Evolutionary conservation across 495 filamentous ascomycete genomes (phyloP).

Genomic region (Xylaria nigripes): DNA sequence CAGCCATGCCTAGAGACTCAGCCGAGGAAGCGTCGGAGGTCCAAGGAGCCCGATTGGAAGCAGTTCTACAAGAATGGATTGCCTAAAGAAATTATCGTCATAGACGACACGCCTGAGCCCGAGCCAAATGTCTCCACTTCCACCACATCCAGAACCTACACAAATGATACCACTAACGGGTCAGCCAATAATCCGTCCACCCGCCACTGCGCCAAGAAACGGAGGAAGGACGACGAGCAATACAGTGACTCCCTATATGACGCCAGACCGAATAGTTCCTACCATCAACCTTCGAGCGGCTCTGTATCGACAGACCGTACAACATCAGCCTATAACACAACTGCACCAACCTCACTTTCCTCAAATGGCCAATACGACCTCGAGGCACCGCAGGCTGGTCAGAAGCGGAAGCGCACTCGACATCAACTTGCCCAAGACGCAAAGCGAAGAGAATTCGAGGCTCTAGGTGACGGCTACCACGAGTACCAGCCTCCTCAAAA

Average conservation of each 20-base stretch:
- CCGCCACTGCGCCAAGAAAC: slow-evolving; percentile 39
- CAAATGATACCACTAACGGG: slow-evolving; percentile 24
- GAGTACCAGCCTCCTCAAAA: slow-evolving; percentile 78
- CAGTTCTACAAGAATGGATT: slow-evolving; percentile 89
- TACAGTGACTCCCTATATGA: slow-evolving; percentile 40
- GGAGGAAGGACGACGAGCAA: slow-evolving; percentile 39
- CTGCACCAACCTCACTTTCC: slow-evolving; percentile 77
- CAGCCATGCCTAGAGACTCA: slow-evolving; percentile 20
- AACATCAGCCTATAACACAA: slow-evolving; percentile 74
- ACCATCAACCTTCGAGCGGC: slow-evolving; percentile 56
- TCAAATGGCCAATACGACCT: slow-evolving; percentile 55
- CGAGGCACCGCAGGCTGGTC: slow-evolving; percentile 46
- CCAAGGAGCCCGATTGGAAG: slow-evolving; percentile 72
- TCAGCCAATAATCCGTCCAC: slow-evolving; percentile 10
- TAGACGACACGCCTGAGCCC: slow-evolving; percentile 78
- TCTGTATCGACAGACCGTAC: slow-evolving; percentile 81
- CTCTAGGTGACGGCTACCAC: slow-evolving; percentile 59
- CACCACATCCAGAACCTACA: slow-evolving; percentile 21
- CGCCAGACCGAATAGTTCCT: slow-evolving; percentile 63
- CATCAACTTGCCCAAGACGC: slow-evolving; percentile 73
- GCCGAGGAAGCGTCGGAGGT: slow-evolving; percentile 47
- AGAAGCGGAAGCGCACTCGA: slow-evolving; percentile 83
- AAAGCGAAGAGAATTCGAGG: slow-evolving; percentile 61
- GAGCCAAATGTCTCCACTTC: slow-evolving; percentile 30
- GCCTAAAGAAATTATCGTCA: slow-evolving; percentile 90